These are phyloP conservation scores for Aspergillus brasiliensis DNA, from an alignment of 2,329 filamentous ascomycete species.

Conservation along the genomic window DNA sequence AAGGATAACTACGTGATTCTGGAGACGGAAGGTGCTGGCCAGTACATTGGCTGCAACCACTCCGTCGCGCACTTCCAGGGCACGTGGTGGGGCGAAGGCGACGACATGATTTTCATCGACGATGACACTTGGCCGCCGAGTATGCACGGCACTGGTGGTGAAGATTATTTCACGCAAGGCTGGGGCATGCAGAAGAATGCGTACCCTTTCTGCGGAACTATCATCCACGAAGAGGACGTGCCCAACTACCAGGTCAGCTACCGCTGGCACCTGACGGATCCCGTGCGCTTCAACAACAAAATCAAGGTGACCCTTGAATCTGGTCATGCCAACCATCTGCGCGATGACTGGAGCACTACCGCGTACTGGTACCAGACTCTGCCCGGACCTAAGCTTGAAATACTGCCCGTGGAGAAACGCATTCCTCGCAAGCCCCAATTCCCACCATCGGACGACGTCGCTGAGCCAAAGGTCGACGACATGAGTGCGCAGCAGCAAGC, in stretches of 20 bases:
- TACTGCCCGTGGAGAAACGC: too few relatives aligned
- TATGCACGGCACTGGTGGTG: conserved; percentile 38
- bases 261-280: conserved; percentile 38
- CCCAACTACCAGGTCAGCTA: conserved; percentile 37
- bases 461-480: too few relatives aligned
- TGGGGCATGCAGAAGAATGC: conserved; percentile 42
- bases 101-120: conserved; percentile 42
- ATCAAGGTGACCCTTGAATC: not conserved
- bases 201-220: too few relatives aligned
- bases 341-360: too few relatives aligned
- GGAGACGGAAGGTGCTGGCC: conserved; percentile 33
- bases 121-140: conserved; percentile 39
- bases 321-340: too few relatives aligned
- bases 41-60: conserved; percentile 39
- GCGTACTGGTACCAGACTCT: too few relatives aligned
- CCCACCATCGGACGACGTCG: too few relatives aligned
- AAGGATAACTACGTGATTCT: conserved; percentile 32
- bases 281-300: conserved; percentile 32
- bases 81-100: conserved; percentile 41
- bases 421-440: too few relatives aligned
- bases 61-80: conserved; percentile 36
- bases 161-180: conserved; percentile 39
- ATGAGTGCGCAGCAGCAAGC: too few relatives aligned
- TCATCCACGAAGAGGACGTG: conserved; percentile 25
- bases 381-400: too few relatives aligned